phyloP scores from a whole-genome alignment of 352 stramenopile genomes.

The Phytophthora palmivora region DNA sequence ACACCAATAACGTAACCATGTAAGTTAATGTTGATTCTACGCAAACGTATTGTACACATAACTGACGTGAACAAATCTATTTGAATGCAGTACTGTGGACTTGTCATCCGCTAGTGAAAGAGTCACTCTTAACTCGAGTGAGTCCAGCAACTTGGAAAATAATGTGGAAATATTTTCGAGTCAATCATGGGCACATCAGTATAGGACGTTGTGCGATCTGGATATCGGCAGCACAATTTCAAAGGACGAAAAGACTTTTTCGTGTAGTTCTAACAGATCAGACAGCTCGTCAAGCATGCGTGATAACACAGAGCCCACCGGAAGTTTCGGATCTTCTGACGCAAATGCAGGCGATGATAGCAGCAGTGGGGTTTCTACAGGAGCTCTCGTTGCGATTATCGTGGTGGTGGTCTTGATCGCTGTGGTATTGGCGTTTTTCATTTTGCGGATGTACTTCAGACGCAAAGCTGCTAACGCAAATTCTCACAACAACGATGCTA shows the following conservation, averaged over 20 bases:
- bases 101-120: conserved; percentile 10
- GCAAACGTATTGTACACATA: no score
- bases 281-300: no score
- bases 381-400: conserved; percentile 58
- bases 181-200: conserved; percentile 17
- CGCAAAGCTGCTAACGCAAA: conserved; percentile 26
- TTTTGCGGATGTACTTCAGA: conserved; percentile 45
- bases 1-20: not conserved
- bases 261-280: not conserved
- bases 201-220: not conserved
- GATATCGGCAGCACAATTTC: no score
- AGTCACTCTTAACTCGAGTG: conserved; percentile 1
- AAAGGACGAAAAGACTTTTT: not conserved
- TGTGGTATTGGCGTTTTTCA: conserved; percentile 45
- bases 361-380: conserved; percentile 39
- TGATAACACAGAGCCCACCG: no score
- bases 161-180: conserved; percentile 9
- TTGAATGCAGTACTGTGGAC: conserved; percentile 11
- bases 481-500: conserved; percentile 40
- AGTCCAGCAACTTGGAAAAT: conserved; percentile 1
- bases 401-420: conserved; percentile 50
- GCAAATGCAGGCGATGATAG: conserved; percentile 2
- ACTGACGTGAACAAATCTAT: no score
- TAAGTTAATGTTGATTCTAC: not conserved
- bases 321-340: not conserved